Conservation (phyloP, 2,329 filamentous ascomycete genomes). For the Verticillium zaregamsianum region DNA sequence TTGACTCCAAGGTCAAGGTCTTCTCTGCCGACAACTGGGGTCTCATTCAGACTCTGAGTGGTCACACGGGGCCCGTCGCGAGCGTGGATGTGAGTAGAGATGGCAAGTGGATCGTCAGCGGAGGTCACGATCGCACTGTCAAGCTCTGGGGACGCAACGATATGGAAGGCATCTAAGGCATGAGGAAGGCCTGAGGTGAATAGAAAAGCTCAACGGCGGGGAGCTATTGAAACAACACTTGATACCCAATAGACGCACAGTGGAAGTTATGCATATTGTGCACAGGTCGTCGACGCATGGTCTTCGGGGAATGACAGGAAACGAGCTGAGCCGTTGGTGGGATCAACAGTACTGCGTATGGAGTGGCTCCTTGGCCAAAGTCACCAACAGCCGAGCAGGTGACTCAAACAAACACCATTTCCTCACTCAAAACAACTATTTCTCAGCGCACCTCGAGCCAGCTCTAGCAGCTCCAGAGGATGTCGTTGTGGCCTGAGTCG, state of each 20-base stretch:
- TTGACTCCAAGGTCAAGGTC: slow-evolving; percentile 92
- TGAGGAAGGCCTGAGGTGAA: neutral
- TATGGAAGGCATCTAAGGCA: slow-evolving; percentile 43
- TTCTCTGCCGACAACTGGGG: slow-evolving; percentile 97
- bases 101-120: slow-evolving; percentile 88
- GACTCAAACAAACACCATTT: too few species aligned
- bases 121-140: slow-evolving; percentile 89
- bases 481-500: too few species aligned
- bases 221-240: neutral
- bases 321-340: too few species aligned
- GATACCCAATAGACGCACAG: slow-evolving; percentile 3
- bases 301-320: too few species aligned
- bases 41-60: slow-evolving; percentile 78
- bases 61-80: slow-evolving; percentile 87
- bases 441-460: too few species aligned
- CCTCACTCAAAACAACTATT: too few species aligned
- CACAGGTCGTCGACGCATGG: neutral
- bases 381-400: too few species aligned
- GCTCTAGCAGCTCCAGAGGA: too few species aligned
- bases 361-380: too few species aligned
- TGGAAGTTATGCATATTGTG: neutral
- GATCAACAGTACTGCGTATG: too few species aligned
- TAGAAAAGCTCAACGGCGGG: neutral
- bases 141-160: slow-evolving; percentile 94
- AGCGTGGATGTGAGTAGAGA: slow-evolving; percentile 86